A percentile compares a stretch with the other conserved stretches of the same genome.
Evolutionary conservation across 805 yeast genomes (phyloP).

Genomic region (Kuraishia floccosa): DNA sequence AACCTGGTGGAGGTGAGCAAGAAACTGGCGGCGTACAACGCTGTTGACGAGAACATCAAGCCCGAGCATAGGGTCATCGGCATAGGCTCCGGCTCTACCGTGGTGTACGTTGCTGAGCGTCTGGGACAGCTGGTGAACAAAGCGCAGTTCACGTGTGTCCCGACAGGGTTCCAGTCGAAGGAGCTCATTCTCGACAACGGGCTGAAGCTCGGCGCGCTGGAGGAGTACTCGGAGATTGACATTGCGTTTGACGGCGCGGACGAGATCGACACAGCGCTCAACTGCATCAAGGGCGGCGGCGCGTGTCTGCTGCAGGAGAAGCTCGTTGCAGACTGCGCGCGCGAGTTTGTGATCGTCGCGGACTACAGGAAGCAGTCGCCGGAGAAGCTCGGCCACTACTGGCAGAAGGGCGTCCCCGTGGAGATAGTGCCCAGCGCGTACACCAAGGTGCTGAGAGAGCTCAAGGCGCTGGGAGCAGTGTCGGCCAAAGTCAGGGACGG

Average conservation of each 20-base stretch:
- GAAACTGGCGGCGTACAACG: constrained; percentile 79
- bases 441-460: constrained; percentile 59
- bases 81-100: constrained; percentile 95
- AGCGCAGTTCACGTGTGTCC: constrained; percentile 61
- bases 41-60: constrained; percentile 83
- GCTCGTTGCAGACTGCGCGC: constrained; percentile 74
- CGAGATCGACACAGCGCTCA: constrained; percentile 74
- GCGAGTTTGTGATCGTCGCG: constrained; percentile 77
- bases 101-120: constrained; percentile 93
- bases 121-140: constrained; percentile 59
- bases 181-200: constrained; percentile 78
- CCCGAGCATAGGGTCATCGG: constrained; percentile 67
- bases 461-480: constrained; percentile 52
- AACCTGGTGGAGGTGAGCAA: constrained; percentile 69
- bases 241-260: constrained; percentile 98
- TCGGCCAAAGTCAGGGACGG: constrained; percentile 69
- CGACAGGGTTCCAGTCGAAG: constrained; percentile 95
- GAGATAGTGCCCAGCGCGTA: constrained; percentile 90
- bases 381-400: constrained; percentile 54
- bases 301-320: constrained; percentile 97
- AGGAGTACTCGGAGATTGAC: constrained; percentile 74
- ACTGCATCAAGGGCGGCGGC: constrained; percentile 97
- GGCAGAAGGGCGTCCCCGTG: constrained; percentile 91
- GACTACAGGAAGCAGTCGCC: constrained; percentile 80
- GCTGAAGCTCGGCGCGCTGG: constrained; percentile 66